These are phyloP conservation scores for Dittrichia graveolens DNA, from an alignment of 129 eudicot genomes.

Conservation along the genomic window DNA sequence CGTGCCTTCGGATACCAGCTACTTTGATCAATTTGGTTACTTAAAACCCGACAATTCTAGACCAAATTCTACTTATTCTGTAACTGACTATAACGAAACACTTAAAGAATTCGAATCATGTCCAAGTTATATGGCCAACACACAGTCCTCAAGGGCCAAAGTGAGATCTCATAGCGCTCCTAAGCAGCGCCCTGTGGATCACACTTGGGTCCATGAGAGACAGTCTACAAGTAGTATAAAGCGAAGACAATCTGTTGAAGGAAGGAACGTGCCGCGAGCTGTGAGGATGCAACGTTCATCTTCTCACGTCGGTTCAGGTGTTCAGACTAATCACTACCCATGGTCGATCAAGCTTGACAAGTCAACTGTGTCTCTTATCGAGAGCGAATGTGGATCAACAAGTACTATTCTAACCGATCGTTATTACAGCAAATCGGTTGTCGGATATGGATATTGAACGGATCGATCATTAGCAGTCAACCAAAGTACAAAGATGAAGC, in stretches of 20 bases:
- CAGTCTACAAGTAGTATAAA: conserved; percentile 44
- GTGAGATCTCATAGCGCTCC: conserved; percentile 85
- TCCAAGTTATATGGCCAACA: conserved; percentile 91
- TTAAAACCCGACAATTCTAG: conserved; percentile 49
- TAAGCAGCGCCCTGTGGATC: conserved; percentile 63
- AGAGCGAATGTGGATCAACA: conserved; percentile 83
- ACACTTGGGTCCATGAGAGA: conserved; percentile 41
- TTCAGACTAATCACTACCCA: conserved; percentile 55
- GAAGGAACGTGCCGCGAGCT: conserved; percentile 66
- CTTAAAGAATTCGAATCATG: conserved; percentile 42
- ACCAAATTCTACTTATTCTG: conserved; percentile 44
- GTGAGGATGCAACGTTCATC: conserved; percentile 82
- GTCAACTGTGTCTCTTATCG: conserved; percentile 66
- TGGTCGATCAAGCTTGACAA: conserved; percentile 83
- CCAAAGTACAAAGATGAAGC: conserved; percentile 7
- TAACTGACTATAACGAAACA: conserved; percentile 55
- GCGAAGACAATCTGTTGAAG: conserved; percentile 68
- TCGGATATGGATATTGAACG: conserved; percentile 48
- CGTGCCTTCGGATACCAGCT: conserved; percentile 49
- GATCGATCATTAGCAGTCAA: background rate
- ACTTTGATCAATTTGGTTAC: conserved; percentile 53
- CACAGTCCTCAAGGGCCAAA: conserved; percentile 82
- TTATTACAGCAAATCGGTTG: conserved; percentile 67
- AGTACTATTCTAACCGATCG: conserved; percentile 59
- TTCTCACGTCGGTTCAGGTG: conserved; percentile 68